These are phyloP conservation scores for Yarrowia hollandica DNA, from an alignment of 805 yeast species.

Conservation along the genomic window DNA sequence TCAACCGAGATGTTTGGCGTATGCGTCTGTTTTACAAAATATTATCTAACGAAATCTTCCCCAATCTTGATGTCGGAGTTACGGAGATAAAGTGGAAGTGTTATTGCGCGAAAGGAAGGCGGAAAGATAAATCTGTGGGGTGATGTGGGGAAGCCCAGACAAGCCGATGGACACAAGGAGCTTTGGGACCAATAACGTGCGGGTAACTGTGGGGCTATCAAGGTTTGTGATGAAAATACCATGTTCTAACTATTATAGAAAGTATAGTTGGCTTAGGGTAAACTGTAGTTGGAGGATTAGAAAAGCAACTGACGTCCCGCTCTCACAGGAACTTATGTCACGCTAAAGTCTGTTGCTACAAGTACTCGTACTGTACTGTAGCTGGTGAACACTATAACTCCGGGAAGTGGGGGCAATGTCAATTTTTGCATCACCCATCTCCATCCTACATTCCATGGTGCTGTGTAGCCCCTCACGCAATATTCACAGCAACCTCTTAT, in stretches of 20 bases:
- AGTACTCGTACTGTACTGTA: too few relatives aligned
- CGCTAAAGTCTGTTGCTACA: too few relatives aligned
- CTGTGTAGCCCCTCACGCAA: background rate
- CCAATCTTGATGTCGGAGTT: background rate
- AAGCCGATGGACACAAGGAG: background rate
- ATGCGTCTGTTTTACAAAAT: slow-evolving; percentile 2
- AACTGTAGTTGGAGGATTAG: too few relatives aligned
- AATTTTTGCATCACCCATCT: background rate
- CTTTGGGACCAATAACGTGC: slow-evolving; percentile 1
- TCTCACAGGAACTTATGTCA: too few relatives aligned
- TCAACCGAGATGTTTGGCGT: background rate
- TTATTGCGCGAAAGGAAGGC: background rate
- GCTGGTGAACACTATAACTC: background rate
- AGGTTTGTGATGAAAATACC: background rate
- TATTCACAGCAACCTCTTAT: background rate
- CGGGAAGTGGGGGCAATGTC: background rate
- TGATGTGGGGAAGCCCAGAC: background rate
- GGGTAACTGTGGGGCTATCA: background rate
- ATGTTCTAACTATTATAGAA: background rate
- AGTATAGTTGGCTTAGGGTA: background rate
- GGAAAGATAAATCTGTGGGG: slow-evolving; percentile 17
- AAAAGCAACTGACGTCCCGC: too few relatives aligned
- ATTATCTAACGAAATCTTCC: background rate
- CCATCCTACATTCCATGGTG: background rate
- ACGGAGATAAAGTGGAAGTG: background rate